A percentile compares a stretch with the other conserved stretches of the same genome.
phyloP scores from a whole-genome alignment of 768 basidiomycete genomes.

The Collybia nuda region DNA sequence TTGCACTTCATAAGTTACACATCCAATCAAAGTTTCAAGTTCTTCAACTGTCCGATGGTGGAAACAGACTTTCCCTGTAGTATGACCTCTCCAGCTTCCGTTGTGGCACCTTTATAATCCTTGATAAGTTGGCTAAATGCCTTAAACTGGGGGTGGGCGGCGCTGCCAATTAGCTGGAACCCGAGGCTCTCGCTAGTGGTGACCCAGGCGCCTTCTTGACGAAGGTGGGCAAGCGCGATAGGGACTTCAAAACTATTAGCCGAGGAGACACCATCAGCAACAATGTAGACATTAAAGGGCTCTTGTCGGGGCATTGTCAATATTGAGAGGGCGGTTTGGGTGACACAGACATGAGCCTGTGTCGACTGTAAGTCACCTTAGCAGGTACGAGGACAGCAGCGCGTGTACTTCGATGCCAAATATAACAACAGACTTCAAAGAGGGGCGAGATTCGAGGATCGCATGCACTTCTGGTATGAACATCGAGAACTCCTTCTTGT shows the following conservation, averaged over 20 bases:
- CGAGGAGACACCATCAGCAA: conserved; percentile 19
- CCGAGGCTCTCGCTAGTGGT: conserved; percentile 20
- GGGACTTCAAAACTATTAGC: conserved; percentile 20
- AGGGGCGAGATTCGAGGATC: conserved; percentile 45
- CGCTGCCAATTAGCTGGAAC: conserved; percentile 17
- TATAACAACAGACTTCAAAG: conserved; percentile 63
- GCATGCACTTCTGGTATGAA: conserved; percentile 61
- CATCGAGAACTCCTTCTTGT: conserved; percentile 90
- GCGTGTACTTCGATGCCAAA: conserved; percentile 83
- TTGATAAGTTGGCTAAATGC: conserved; percentile 17
- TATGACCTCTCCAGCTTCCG: conserved; percentile 16
- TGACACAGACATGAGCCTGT: conserved; percentile 62
- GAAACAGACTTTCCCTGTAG: neutral
- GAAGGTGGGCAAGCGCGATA: conserved; percentile 15
- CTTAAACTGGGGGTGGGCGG: conserved; percentile 18
- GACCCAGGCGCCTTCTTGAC: conserved; percentile 16
- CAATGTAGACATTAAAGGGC: conserved; percentile 18
- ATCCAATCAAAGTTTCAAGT: neutral
- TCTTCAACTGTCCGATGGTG: neutral
- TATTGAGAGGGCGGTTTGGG: conserved; percentile 50
- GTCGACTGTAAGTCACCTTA: neutral
- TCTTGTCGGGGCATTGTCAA: conserved; percentile 23
- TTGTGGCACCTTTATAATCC: conserved; percentile 17
- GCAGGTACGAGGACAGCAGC: neutral
- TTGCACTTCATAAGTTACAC: neutral